Base-by-base conservation (phyloP, 805 yeast species). In the Myxozyma geophila region DNA sequence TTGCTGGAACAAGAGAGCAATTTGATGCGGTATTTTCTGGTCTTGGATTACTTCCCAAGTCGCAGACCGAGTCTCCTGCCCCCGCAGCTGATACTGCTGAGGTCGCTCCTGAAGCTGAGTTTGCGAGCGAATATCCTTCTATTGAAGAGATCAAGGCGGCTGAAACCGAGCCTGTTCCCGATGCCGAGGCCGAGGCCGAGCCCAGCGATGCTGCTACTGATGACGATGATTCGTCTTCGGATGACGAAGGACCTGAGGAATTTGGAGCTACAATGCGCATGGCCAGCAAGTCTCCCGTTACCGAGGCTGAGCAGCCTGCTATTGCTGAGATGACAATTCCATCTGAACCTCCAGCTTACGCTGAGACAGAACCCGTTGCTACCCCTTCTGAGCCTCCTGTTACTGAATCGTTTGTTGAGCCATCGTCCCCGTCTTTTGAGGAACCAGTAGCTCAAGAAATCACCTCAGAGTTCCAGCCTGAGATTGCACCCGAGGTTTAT, bases 161-260 rank as follows among this genome's bases (percentile, higher is more conserved):
- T 28, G 28, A 28, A 5, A 5, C 28, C 28, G 28, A 13, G 35
- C 23, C 9, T 40, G 62, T 13, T 70, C 68, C n/a, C 55, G n/a
- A n/a, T n/a, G n/a, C n/a, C n/a, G n/a, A n/a, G n/a, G n/a, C n/a
- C 19, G 51, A 3, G 64, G 13, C 49, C 63, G 53, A 73, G 15
- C 67, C 64, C 4, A 74, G 70, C n/a, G 72, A 64, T 7, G 66
- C 70, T 10, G 71, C 19, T 17, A 64, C 39, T 12, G 37, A 35
- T 15, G 54, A 62, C 17, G 72, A 68, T 7, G 73, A 70, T 10
- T 58, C 68, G 49, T 69, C 74, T 33, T 72, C 71, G 17, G 76
- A 73, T 35, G 72, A 70, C 7, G 76, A 72, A 23, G 75, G 67
- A 5, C 69, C 70, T 8, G 72, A 71, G 56, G 66, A 67, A 37